Evolutionary conservation across 2,329 filamentous ascomycete species (phyloP), one percentile per base, ranked within the genome.

Genomic region (Didymella pomorum): DNA sequence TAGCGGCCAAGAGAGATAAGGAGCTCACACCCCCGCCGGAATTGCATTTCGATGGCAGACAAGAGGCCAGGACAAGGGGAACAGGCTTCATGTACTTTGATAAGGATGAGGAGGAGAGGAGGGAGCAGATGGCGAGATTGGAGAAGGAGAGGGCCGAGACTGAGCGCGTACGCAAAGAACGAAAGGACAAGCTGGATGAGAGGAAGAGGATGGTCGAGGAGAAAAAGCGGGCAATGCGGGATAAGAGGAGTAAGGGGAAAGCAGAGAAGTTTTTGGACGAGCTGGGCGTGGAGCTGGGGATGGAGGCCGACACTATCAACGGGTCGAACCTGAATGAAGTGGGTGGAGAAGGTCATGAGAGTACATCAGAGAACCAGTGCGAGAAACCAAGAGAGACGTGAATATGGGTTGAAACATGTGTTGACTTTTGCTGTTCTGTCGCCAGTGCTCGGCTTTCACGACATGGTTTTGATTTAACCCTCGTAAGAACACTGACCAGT

Each of bases 11-110:
- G 78, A 85, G 93, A 45, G 93, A 97, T 79, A 84, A 88, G 56
- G 89, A 87, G 67, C 82, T 88, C 50, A 97, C 93, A 47, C 92
- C 93, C 52, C 93, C 93, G 6, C 86, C 88, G 8, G 86, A 89
- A 67, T 83, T 84, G 69, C 94, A 98, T 78, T 99, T 98, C 78
- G 90, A 97, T 75, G 92, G 92, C 1, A 85, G 86, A 60, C 84
- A 84, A 60, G 95, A 99, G 82, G 87, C 97, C 47, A 83, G 95
- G 60, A 92, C 87, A 43, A 94, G 95, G 69, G 95, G 95, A 4
- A 91, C 91, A 0, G 95, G 91, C 0, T 99, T 98, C 79, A 97
- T 93, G 80, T 88, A 90, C 56, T 98, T 99, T 74, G 92, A 89
- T 58, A 86, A 85, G 64, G 90, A 96, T 75, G 88, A 89, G 71